These are phyloP conservation scores for Globisporangium acanthophoron DNA, from an alignment of 352 stramenopile genomes.

Conservation along the genomic window DNA sequence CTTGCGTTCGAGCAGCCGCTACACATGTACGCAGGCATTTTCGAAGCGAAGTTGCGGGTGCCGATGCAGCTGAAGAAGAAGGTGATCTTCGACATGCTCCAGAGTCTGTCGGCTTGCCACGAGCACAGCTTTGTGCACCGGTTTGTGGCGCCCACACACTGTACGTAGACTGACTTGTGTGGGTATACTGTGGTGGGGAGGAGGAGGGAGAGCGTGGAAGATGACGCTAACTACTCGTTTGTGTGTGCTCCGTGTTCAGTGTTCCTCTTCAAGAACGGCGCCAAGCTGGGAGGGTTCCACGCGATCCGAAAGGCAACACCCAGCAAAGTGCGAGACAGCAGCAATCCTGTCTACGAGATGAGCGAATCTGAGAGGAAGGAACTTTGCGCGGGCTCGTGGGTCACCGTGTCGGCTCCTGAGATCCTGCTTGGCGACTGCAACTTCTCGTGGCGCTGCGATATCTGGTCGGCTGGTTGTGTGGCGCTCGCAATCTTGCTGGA, in stretches of 20 bases:
- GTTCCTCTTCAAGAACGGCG: slow-evolving; percentile 59
- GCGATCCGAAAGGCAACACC: slow-evolving; percentile 46
- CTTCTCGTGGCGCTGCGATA: slow-evolving; percentile 68
- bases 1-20: slow-evolving; percentile 74
- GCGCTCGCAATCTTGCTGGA: slow-evolving; percentile 63
- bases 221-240: not conserved
- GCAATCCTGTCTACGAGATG: slow-evolving; percentile 43
- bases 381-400: slow-evolving; percentile 54
- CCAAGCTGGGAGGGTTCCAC: slow-evolving; percentile 71
- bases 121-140: slow-evolving; percentile 73
- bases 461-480: slow-evolving; percentile 73
- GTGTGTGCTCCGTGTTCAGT: slow-evolving; percentile 16
- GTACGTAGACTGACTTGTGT: slow-evolving; percentile 15
- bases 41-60: slow-evolving; percentile 52
- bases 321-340: slow-evolving; percentile 28
- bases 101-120: slow-evolving; percentile 53
- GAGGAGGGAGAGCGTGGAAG: not conserved
- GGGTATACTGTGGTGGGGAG: not conserved
- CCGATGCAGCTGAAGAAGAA: slow-evolving; percentile 50
- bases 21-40: slow-evolving; percentile 70
- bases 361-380: slow-evolving; percentile 78
- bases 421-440: slow-evolving; percentile 60
- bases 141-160: slow-evolving; percentile 58
- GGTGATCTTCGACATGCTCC: slow-evolving; percentile 67
- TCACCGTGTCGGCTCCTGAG: slow-evolving; percentile 65